Evolutionary conservation across 2,329 filamentous ascomycete species (phyloP), one percentile per base, ranked within the genome.

Genomic region (Penicillium sp.): DNA sequence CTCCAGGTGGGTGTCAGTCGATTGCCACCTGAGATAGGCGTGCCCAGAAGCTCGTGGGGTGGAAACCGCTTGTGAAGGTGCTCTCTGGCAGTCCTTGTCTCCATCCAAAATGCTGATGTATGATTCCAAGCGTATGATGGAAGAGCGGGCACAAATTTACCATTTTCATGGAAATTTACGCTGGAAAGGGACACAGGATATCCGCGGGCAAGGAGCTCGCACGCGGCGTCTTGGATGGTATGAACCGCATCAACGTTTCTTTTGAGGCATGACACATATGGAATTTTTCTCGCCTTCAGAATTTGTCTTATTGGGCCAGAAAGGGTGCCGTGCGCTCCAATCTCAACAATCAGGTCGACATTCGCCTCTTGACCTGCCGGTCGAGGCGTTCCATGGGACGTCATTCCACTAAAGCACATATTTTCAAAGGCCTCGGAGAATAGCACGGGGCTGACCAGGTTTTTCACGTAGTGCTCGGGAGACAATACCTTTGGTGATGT

Each of bases 201-300:
- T n/a, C 65, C 66, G 42, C 53, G 59, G n/a, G 53, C 50, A 16
- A 54, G 56, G 30, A 70, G 50, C 16, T 43, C 52, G 1, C 65
- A 65, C 11, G 64, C 58, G 5, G 62, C 57, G 8, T 56, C 33
- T 6, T 43, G 46, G 11, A 55, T 30, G 7, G 50, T 30, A 45
- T 26, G 35, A n/a, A 23, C 72, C 66, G 21, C 63, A 61, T 3
- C 67, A 68, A 53, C 74, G 69, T 47, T 72, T 74, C 0, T 74
- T 16, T 11, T 21, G 16, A 72, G 12, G 56, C 63, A 21, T 69
- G 65, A 6, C 23, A 21, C 23, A 45, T 57, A 57, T 5, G 21
- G 2, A 43, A 52, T 47, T 14, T 28, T 38, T 21, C 53, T 40
- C 11, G 35, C 45, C 16, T 42, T 47, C 21, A 55, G 28, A 6